These are phyloP conservation scores for Gamsiella multidivaricata DNA, from an alignment of 192 early-diverging fungal genomes.

Conservation along the genomic window DNA sequence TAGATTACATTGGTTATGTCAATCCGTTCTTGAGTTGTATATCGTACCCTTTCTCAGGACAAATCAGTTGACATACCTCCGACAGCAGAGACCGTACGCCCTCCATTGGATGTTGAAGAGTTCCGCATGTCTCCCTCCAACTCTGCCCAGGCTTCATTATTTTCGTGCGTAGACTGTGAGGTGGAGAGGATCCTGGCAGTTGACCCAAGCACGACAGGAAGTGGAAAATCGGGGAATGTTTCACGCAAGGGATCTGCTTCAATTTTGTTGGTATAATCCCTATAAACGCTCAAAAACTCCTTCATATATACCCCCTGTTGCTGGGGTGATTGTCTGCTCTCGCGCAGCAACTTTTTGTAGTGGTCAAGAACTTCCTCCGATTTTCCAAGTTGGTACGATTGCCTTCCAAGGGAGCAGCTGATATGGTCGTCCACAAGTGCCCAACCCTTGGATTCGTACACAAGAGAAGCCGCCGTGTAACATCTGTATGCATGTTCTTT, in stretches of 20 bases:
- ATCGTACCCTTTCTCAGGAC: too few relatives aligned
- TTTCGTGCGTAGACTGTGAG: constrained; percentile 65
- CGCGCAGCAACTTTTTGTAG: constrained; percentile 81
- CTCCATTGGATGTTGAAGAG: constrained; percentile 54
- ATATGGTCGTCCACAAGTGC: constrained; percentile 88
- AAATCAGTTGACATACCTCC: too few relatives aligned
- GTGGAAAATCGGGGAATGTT: constrained; percentile 62
- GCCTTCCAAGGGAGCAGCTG: constrained; percentile 86
- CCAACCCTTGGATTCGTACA: constrained; percentile 75
- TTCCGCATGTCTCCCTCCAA: constrained; percentile 67
- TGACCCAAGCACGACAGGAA: constrained; percentile 70
- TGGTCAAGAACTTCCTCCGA: constrained; percentile 80
- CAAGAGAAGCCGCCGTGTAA: constrained; percentile 70
- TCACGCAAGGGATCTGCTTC: constrained; percentile 60
- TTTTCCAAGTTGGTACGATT: constrained; percentile 79
- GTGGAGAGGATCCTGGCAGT: constrained; percentile 71
- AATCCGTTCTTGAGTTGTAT: too few relatives aligned
- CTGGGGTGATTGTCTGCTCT: constrained; percentile 69
- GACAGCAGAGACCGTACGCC: constrained; percentile 75
- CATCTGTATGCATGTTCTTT: constrained; percentile 82
- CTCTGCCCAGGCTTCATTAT: constrained; percentile 70
- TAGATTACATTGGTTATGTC: too few relatives aligned
- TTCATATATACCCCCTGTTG: constrained; percentile 77
- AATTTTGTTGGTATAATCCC: constrained; percentile 61
- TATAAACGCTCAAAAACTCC: constrained; percentile 84